Conservation (phyloP, 441 rosid species). For the Manihot esculenta region DNA sequence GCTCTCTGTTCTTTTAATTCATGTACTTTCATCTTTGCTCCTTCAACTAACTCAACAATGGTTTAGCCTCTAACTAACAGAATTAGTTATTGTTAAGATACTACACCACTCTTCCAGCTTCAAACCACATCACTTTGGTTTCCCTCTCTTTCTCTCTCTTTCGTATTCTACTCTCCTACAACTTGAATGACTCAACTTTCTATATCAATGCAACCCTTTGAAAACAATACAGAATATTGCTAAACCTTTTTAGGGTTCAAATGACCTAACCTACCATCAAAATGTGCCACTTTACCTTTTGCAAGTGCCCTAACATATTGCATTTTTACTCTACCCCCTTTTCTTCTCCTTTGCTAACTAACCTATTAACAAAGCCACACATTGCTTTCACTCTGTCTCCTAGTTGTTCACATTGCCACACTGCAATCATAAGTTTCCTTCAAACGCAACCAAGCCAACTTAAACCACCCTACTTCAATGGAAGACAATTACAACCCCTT, state of each 20-base stretch:
- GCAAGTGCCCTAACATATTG: neutral
- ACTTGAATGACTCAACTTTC: neutral
- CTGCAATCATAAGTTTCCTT: neutral
- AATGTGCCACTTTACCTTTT: neutral
- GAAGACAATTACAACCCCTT: neutral
- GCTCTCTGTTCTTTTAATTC: neutral
- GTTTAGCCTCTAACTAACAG: neutral
- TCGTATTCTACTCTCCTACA: neutral
- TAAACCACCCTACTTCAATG: too few species aligned
- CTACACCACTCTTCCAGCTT: too few species aligned
- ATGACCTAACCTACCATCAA: too few species aligned
- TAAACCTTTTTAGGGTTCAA: neutral
- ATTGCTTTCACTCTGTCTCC: neutral
- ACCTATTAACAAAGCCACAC: neutral
- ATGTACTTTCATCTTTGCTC: neutral
- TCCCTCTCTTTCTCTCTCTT: neutral
- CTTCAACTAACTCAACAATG: neutral
- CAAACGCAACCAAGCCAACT: neutral
- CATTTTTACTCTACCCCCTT: neutral
- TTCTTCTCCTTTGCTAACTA: too few species aligned
- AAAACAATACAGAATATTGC: neutral
- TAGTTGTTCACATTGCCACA: too few species aligned
- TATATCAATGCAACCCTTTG: neutral
- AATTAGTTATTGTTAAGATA: neutral
- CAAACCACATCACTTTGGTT: too few species aligned